Conservation (phyloP, 169 alveolate species). For the Plasmodium adleri region DNA sequence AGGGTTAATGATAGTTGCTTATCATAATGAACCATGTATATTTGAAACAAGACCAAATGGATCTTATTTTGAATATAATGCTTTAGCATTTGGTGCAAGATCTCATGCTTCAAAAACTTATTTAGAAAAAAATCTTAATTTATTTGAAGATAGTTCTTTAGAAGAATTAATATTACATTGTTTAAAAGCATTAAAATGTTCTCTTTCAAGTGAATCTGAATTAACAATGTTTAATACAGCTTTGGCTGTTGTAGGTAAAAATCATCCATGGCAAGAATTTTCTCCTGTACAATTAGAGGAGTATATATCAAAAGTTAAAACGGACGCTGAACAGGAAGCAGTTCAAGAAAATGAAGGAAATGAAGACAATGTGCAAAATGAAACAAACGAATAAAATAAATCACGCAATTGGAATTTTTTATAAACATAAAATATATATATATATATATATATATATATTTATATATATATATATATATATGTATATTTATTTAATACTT, state of each 20-base stretch:
- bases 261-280: constrained; percentile 79
- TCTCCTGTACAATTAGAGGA: constrained; percentile 28
- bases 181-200: constrained; percentile 92
- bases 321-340: constrained; percentile 16
- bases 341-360: constrained; percentile 15
- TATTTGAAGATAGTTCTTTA: constrained; percentile 86
- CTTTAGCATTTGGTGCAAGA: constrained; percentile 97
- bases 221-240: constrained; percentile 90
- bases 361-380: constrained; percentile 6
- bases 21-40: constrained; percentile 93
- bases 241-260: constrained; percentile 89
- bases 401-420: not conserved
- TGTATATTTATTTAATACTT: too few species aligned
- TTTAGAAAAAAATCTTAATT: constrained; percentile 94
- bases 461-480: too few species aligned
- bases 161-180: constrained; percentile 91
- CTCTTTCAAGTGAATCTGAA: constrained; percentile 93
- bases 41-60: constrained; percentile 98
- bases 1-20: constrained; percentile 96
- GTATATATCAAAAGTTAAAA: constrained; percentile 36
- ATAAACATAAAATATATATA: too few species aligned
- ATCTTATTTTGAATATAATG: constrained; percentile 95
- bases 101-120: constrained; percentile 98
- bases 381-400: constrained; percentile 2
- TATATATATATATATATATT: too few species aligned